Evolutionary conservation across 2,329 filamentous ascomycete species (phyloP).

Genomic region (Alternaria novae-zelandiae): DNA sequence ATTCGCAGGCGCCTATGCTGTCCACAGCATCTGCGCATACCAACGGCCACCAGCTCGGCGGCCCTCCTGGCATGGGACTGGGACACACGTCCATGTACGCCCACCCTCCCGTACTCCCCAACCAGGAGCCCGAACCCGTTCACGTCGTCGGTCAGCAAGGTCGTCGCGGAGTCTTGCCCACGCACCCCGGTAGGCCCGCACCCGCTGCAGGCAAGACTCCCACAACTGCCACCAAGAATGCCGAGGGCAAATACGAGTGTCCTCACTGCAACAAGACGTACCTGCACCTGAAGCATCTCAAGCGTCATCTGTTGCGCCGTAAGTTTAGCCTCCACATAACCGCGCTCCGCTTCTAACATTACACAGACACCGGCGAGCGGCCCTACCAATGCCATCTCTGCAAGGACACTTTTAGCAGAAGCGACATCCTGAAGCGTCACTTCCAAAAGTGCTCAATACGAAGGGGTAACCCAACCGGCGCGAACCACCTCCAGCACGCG

Average conservation of each 20-base stretch:
- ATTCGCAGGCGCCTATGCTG: slow-evolving; percentile 44
- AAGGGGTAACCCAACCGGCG: slow-evolving; percentile 92
- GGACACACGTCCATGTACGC: slow-evolving; percentile 47
- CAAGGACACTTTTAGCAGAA: slow-evolving; percentile 96
- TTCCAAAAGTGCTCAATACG: slow-evolving; percentile 99
- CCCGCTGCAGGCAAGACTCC: slow-evolving; percentile 81
- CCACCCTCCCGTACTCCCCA: slow-evolving; percentile 45
- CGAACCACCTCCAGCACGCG: slow-evolving; percentile 91
- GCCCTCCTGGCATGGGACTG: slow-evolving; percentile 49
- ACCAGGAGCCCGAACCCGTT: slow-evolving; percentile 67
- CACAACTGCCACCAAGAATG: slow-evolving; percentile 90
- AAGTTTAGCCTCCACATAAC: slow-evolving; percentile 58
- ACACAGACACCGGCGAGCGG: slow-evolving; percentile 89
- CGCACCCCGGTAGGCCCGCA: slow-evolving; percentile 82
- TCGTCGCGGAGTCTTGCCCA: slow-evolving; percentile 87
- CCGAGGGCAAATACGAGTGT: slow-evolving; percentile 97
- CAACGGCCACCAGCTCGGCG: slow-evolving; percentile 41
- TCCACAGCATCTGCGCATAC: slow-evolving; percentile 44
- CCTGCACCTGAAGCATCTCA: slow-evolving; percentile 94
- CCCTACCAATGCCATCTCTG: slow-evolving; percentile 98
- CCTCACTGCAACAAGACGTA: slow-evolving; percentile 99
- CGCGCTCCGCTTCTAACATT: slow-evolving; percentile 42
- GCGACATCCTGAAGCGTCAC: slow-evolving; percentile 97
- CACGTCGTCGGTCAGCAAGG: slow-evolving; percentile 96
- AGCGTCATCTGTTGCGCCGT: slow-evolving; percentile 95